Evolutionary conservation across 257 asterid species (phyloP).

Genomic region (Cordia subcordata): DNA sequence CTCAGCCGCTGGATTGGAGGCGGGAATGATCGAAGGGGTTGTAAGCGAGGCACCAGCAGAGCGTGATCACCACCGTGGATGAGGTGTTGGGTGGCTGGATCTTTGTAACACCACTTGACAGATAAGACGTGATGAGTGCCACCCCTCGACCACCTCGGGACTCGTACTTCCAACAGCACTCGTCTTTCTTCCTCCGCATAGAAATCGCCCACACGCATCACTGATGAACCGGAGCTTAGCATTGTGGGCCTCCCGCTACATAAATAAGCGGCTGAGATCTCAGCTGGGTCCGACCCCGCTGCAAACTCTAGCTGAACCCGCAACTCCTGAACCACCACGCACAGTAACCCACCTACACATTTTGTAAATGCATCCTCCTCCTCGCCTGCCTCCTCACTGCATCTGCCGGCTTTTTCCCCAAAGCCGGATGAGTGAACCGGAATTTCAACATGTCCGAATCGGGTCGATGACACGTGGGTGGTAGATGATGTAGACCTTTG

Average conservation of each 20-base stretch:
- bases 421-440: conserved; percentile 68
- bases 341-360: conserved; percentile 75
- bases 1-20: conserved; percentile 58
- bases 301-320: conserved; percentile 56
- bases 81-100: conserved; percentile 57
- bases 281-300: conserved; percentile 75
- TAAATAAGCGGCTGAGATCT: conserved; percentile 64
- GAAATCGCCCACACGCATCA: conserved; percentile 65
- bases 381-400: conserved; percentile 45
- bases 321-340: conserved; percentile 80
- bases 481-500: conserved; percentile 25
- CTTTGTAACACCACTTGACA: conserved; percentile 44
- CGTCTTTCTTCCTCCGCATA: conserved; percentile 85
- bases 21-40: conserved; percentile 37
- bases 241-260: conserved; percentile 43
- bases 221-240: conserved; percentile 45
- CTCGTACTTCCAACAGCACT: conserved; percentile 55
- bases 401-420: conserved; percentile 27
- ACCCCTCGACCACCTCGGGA: conserved; percentile 32
- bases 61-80: conserved; percentile 42
- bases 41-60: conserved; percentile 60
- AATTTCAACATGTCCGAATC: conserved; percentile 75
- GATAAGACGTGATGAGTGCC: conserved; percentile 68
- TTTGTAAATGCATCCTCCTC: conserved; percentile 73
- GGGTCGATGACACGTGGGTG: conserved; percentile 43